Base-by-base conservation (phyloP, 1,139 yeast genomes). In the Sugiyamaella sp. region DNA sequence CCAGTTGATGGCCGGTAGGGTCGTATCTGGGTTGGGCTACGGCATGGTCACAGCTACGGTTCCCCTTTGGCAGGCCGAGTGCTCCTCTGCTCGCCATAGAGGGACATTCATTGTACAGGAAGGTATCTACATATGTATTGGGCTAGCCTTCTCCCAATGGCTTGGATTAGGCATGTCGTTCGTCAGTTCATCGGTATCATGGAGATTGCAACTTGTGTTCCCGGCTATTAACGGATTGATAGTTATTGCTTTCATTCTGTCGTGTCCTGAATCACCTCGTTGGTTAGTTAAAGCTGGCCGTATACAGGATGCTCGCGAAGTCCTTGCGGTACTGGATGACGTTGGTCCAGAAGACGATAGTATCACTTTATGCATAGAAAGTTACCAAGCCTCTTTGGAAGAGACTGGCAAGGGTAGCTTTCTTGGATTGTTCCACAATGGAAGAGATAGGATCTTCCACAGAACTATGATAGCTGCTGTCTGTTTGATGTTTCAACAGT, bases 221-320 rank as follows among this genome's bases (percentile, higher is more conserved):
- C 71, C 76, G 57, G 74, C 78, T 64, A 68, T 72, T 48, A 77
- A 78, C 77, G 77, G 79, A 20, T 54, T 71, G 57, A 60, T 75
- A 16, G 65, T 72, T 21, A 64, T 75, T 49, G 62, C 69, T 45
- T 93, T 88, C 67, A 80, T 85, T 82, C 63, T 77, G 46, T 74
- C 84, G 64, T 80, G 85, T 71, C 95, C 95, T 54, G 95, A 87
- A 72, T 84, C 93, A 40, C 91, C 95, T 62, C 81, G 95, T 72
- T 87, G 73, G 72, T 77, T 79, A 68, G 78, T 85, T 58, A 80
- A 82, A 58, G 73, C 69, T 51, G 81, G 77, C 58, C 72, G 73
- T 55, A 71, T 80, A 50, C 86, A 77, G 20, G 80, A 79, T 52
- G 95, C 93, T 27, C 79, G 77, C 70, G 66, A 70, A 56, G 75